Evolutionary conservation across 208 protist genomes (phyloP), one percentile per base, ranked within the genome.

Genomic region (Herpetomonas samuelpessoai): DNA sequence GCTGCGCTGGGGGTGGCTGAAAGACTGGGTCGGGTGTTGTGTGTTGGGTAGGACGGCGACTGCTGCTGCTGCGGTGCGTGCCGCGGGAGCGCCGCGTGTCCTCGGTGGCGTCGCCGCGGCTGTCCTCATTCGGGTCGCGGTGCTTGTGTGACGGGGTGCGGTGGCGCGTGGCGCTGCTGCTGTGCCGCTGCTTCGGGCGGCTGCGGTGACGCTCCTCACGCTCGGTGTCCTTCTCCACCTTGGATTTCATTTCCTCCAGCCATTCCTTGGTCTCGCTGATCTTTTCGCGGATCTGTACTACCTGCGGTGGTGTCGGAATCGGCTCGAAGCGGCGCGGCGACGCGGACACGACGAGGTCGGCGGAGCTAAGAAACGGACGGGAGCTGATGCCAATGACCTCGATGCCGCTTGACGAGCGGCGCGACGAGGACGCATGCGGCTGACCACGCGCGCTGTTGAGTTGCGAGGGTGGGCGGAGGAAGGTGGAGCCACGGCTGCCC

Each of bases 231-330:
- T 72, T 52, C 19, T 56, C 64, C 28, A 87, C 60, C 55, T 83
- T 62, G 31, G 72, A 49, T 26, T 79, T 76, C 71, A 90, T 83
- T 19, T 65, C 51, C 24, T 69, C 38, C 21, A 90, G 63, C 83
- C 83, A 90, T 51, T 74, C 48, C 18, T 61, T 47, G 27, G 79
- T 81, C 12, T 76, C 76, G 31, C 74, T 68, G 51, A 86, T 86
- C 57, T 74, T 70, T 28, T 65, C 57, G 44, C 50, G 27, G 18
- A 71, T 53, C 21, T 72, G 68, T 25, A 48, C 45, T 2, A 67
- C 48, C 1, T 57, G 22, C 3, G 64, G 49, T 2, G 62, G 63
- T 41, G 35, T 41, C 28, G 44, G 45, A 10, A 51, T 54, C 26
- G 54, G 22, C 2, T 69, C 60, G 19, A 35, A 27, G 12, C 59